Evolutionary conservation across 1,139 yeast species (phyloP).

Genomic region (Taiozyma sp.): DNA sequence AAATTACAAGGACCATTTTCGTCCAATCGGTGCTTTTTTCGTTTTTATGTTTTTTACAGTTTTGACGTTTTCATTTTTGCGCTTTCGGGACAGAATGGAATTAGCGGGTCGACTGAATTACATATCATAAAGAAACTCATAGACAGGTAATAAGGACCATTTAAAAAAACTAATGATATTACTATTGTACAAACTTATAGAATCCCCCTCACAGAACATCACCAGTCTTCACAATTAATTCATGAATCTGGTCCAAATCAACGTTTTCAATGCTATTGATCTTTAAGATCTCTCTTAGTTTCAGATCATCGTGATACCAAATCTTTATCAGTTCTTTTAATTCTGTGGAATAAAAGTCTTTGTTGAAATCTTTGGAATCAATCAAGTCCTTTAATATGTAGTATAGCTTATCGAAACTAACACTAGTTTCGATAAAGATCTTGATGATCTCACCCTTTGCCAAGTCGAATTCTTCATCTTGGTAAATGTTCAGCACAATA

Average conservation of each 20-base stretch:
- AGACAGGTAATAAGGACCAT: not conserved
- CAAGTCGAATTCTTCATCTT: constrained; percentile 34
- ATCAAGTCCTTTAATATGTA: constrained; percentile 62
- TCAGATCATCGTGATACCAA: constrained; percentile 65
- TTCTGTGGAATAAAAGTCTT: constrained; percentile 46
- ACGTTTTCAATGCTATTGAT: constrained; percentile 15
- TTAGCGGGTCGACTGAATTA: too few species aligned
- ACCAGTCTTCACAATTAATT: constrained; percentile 20
- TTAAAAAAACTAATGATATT: not conserved
- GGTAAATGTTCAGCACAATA: constrained; percentile 34
- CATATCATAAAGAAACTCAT: too few species aligned
- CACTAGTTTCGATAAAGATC: constrained; percentile 73
- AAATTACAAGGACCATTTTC: too few species aligned
- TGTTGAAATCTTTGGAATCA: constrained; percentile 49
- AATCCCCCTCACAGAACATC: constrained; percentile 23
- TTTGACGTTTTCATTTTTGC: too few species aligned
- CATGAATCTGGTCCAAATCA: constrained; percentile 10
- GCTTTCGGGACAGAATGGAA: too few species aligned
- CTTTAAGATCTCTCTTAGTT: constrained; percentile 43
- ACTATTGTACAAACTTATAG: not conserved
- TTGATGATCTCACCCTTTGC: constrained; percentile 59
- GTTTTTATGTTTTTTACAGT: too few species aligned
- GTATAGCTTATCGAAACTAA: constrained; percentile 65
- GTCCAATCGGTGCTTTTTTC: too few species aligned
- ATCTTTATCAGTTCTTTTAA: constrained; percentile 57